Conservation (phyloP, 2,329 filamentous ascomycete species). For the Epichloe aotearoae region DNA sequence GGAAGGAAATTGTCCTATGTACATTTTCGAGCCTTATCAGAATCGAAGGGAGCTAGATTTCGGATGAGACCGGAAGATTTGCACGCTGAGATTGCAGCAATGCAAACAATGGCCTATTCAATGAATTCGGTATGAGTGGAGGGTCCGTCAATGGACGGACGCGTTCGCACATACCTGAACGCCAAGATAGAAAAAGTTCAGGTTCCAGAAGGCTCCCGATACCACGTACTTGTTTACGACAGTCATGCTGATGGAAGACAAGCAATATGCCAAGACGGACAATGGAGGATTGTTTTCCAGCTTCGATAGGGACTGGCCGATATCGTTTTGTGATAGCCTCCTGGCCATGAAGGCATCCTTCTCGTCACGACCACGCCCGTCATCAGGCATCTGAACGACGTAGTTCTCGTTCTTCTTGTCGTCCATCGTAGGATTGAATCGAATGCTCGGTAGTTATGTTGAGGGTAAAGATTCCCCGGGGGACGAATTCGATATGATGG, state of each 20-base stretch:
- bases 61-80: conserved; percentile 73
- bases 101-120: conserved; percentile 71
- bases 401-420: conserved; percentile 86
- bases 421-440: conserved; percentile 41
- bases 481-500: no score
- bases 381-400: conserved; percentile 55
- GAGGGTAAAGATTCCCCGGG: not conserved
- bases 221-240: conserved; percentile 99
- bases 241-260: conserved; percentile 97
- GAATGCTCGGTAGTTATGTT: not conserved
- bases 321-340: conserved; percentile 6
- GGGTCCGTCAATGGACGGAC: not conserved
- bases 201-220: conserved; percentile 79
- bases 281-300: conserved; percentile 64
- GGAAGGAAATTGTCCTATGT: conserved; percentile 18
- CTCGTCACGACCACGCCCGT: conserved; percentile 33
- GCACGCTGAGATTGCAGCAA: conserved; percentile 67
- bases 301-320: conserved; percentile 22
- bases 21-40: conserved; percentile 88
- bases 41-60: conserved; percentile 69
- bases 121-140: conserved; percentile 5
- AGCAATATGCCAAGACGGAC: conserved; percentile 81
- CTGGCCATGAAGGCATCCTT: conserved; percentile 35
- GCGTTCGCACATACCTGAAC: conserved; percentile 59
- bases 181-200: conserved; percentile 89